Evolutionary conservation across 2,329 filamentous ascomycete species (phyloP).

Genomic region (Fusarium sp.): DNA sequence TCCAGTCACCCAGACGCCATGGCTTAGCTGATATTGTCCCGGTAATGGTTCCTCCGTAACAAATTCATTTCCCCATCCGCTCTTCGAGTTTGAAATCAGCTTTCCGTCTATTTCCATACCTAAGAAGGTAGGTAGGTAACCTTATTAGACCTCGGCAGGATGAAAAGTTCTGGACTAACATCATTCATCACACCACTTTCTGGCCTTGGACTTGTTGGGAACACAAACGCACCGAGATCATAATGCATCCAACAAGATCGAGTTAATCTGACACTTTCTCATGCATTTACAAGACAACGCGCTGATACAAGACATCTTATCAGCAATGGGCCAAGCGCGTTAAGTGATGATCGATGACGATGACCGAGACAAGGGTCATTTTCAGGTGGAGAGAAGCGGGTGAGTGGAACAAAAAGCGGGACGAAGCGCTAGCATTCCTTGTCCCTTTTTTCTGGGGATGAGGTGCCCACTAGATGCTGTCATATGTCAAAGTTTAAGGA

Average conservation of each 20-base stretch:
- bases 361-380: slow-evolving; percentile 33
- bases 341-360: slow-evolving; percentile 43
- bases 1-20: neutral
- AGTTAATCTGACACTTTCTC: neutral
- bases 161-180: neutral
- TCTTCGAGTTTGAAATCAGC: slow-evolving; percentile 9
- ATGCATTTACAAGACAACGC: slow-evolving; percentile 11
- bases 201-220: neutral
- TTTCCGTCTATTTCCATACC: neutral
- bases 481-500: slow-evolving; percentile 19
- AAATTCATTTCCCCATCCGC: neutral
- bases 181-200: neutral
- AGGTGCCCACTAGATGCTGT: slow-evolving; percentile 38
- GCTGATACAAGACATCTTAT: slow-evolving; percentile 18
- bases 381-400: slow-evolving; percentile 37
- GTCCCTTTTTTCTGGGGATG: slow-evolving; percentile 39
- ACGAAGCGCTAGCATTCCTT: slow-evolving; percentile 29
- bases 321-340: slow-evolving; percentile 27
- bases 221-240: neutral
- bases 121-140: neutral
- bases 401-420: slow-evolving; percentile 37
- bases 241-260: neutral
- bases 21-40: neutral
- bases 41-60: neutral
- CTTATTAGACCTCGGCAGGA: neutral